Base-by-base conservation (phyloP, 2,329 filamentous ascomycete species). In the Cytospora schulzeri region DNA sequence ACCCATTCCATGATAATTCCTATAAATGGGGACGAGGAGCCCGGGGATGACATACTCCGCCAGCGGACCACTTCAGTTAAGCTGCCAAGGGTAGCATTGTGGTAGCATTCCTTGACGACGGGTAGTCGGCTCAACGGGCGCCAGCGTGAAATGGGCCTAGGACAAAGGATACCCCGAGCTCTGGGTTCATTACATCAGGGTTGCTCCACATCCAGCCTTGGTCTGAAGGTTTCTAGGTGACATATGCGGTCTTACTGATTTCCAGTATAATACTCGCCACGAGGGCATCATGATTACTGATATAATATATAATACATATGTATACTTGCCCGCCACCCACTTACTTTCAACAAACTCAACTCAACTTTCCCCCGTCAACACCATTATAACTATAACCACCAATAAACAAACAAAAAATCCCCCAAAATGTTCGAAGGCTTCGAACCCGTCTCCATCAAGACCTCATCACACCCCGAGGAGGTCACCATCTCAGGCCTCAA, bases 401-500 rank as follows among this genome's bases (percentile, higher is more conserved):
- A 48, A 1, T 1, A 11, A 48, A 12, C 22, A 48, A 3, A 14
- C n/a, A 24, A 31, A 4, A 31, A 31, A 5, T 4, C 41, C n/a
- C 7, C 35, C 48, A 41, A 38, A 19, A 80, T 80, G 77, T 80
- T 81, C 62, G 71, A 76, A 51, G 69, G 65, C 51, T 77, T 81
- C 63, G 66, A 75, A 38, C 62, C 74, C 4, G 80, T 81, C 69
- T 64, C 73, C n/a, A 69, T 80, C 64, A 69, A 69, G n/a, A 77
- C 77, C 17, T 69, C 76, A 58, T 69, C 75, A 50, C 70, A 72
- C 7, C 75, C 76, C 0, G 70, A 71, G 50, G 70, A 71, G 50
- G 71, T 83, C 33, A 75, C 71, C n/a, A 83, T 83, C 66, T 74
- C 76, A 52, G 81, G 81, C 19, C 70, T 81, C 50, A 73, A 73